Evolutionary conservation across 1,139 yeast genomes (phyloP).

Genomic region (Taiozyma sp.): DNA sequence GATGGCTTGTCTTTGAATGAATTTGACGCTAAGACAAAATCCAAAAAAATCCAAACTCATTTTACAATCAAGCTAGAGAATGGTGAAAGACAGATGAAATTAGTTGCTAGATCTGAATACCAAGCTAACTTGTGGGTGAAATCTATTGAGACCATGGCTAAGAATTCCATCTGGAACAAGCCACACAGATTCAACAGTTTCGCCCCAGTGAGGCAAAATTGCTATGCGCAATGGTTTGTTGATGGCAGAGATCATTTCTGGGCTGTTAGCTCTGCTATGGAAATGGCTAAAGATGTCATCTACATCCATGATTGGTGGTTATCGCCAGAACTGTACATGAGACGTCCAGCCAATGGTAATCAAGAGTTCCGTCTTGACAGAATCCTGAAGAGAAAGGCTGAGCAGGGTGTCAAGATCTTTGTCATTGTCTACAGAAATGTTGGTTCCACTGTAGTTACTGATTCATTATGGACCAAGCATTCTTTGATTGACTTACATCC

Average conservation of each 20-base stretch:
- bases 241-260: slow-evolving; percentile 96
- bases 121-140: slow-evolving; percentile 75
- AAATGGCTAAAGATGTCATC: slow-evolving; percentile 90
- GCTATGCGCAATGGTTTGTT: slow-evolving; percentile 95
- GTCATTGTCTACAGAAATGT: slow-evolving; percentile 95
- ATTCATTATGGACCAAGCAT: slow-evolving; percentile 91
- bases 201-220: slow-evolving; percentile 85
- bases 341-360: slow-evolving; percentile 94
- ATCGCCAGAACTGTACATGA: slow-evolving; percentile 85
- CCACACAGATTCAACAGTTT: slow-evolving; percentile 79
- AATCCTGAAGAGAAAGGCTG: slow-evolving; percentile 82
- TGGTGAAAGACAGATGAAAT: slow-evolving; percentile 69
- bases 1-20: slow-evolving; percentile 24
- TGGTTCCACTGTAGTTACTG: slow-evolving; percentile 89
- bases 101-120: slow-evolving; percentile 68
- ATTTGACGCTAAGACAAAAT: slow-evolving; percentile 16
- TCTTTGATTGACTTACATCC: slow-evolving; percentile 81
- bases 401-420: slow-evolving; percentile 90
- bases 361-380: slow-evolving; percentile 94
- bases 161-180: slow-evolving; percentile 65
- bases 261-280: slow-evolving; percentile 91
- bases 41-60: slow-evolving; percentile 34
- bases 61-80: slow-evolving; percentile 69
- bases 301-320: slow-evolving; percentile 99
- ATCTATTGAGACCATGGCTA: slow-evolving; percentile 68